Percentiles rank a stretch among this genome's conserved stretches.
These are phyloP conservation scores for Alternaria dauci DNA, from an alignment of 2,329 filamentous ascomycete species.

Conservation along the genomic window DNA sequence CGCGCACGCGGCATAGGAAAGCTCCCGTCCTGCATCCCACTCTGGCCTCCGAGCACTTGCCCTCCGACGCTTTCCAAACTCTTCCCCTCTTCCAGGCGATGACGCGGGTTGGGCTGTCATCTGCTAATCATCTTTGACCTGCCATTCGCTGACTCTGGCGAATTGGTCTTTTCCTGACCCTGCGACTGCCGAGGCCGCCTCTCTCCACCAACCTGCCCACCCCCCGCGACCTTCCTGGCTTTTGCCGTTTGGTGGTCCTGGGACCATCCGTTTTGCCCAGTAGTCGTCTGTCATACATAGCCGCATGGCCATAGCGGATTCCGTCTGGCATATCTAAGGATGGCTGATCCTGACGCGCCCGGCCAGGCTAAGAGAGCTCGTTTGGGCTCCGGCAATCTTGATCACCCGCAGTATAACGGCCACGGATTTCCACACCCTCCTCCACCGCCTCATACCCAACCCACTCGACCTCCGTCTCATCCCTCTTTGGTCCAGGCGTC, in stretches of 20 bases:
- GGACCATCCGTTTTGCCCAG: conserved; percentile 27
- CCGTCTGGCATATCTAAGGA: conserved; percentile 48
- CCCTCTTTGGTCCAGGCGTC: conserved; percentile 41
- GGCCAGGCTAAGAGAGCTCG: conserved; percentile 48
- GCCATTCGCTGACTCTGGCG: conserved; percentile 40
- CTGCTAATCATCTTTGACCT: conserved; percentile 36
- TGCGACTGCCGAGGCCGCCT: conserved; percentile 45
- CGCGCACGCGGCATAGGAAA: conserved; percentile 42
- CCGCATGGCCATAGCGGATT: conserved; percentile 53
- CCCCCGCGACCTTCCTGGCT: conserved; percentile 37
- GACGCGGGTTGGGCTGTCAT: conserved; percentile 46
- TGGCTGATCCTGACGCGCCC: conserved; percentile 52
- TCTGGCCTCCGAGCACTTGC: conserved; percentile 39
- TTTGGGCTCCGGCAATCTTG: conserved; percentile 49
- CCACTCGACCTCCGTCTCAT: conserved; percentile 41
- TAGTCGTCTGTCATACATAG: conserved; percentile 38
- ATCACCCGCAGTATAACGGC: conserved; percentile 40
- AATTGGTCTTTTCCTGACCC: conserved; percentile 39
- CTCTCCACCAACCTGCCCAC: conserved; percentile 33
- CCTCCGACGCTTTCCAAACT: conserved; percentile 50
- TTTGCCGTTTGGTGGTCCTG: conserved; percentile 40
- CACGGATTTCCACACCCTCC: conserved; percentile 45
- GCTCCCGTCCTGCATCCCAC: conserved; percentile 42
- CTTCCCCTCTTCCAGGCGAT: conserved; percentile 43
- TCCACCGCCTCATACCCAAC: conserved; percentile 42